These are phyloP conservation scores for Moricandia arvensis DNA, from an alignment of 345 rosid genomes.

Conservation along the genomic window DNA sequence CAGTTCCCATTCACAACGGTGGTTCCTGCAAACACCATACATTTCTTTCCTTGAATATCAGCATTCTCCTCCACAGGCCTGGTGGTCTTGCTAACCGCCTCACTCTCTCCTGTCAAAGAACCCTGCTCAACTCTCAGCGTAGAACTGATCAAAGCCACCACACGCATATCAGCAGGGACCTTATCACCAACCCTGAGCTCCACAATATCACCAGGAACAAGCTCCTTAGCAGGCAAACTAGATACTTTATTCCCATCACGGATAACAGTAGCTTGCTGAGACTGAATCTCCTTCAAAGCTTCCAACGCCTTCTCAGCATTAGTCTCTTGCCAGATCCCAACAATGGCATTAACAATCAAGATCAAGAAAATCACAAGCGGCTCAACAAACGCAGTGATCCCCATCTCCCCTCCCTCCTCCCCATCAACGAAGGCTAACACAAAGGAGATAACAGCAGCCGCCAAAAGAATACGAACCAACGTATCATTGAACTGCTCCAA, in stretches of 20 bases:
- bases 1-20: constrained; percentile 87
- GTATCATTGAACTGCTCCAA: constrained; percentile 85
- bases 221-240: constrained; percentile 68
- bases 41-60: constrained; percentile 85
- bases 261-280: constrained; percentile 65
- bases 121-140: constrained; percentile 84
- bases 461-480: constrained; percentile 75
- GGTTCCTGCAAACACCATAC: constrained; percentile 88
- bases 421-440: constrained; percentile 82
- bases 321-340: constrained; percentile 92
- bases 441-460: constrained; percentile 75
- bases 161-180: constrained; percentile 91
- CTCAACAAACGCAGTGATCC: constrained; percentile 85
- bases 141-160: constrained; percentile 45
- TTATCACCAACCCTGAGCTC: constrained; percentile 87
- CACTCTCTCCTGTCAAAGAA: constrained; percentile 92
- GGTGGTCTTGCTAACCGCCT: constrained; percentile 76
- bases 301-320: constrained; percentile 92
- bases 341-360: constrained; percentile 84
- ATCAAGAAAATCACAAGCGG: constrained; percentile 76
- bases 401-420: constrained; percentile 91
- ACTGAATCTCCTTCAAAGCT: constrained; percentile 90
- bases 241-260: constrained; percentile 61
- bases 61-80: constrained; percentile 61
- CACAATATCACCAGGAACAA: constrained; percentile 93